A percentile compares a stretch with the other conserved stretches of the same genome.
Conservation (phyloP, 352 stramenopile species). For the Globisporangium apiculatum region DNA sequence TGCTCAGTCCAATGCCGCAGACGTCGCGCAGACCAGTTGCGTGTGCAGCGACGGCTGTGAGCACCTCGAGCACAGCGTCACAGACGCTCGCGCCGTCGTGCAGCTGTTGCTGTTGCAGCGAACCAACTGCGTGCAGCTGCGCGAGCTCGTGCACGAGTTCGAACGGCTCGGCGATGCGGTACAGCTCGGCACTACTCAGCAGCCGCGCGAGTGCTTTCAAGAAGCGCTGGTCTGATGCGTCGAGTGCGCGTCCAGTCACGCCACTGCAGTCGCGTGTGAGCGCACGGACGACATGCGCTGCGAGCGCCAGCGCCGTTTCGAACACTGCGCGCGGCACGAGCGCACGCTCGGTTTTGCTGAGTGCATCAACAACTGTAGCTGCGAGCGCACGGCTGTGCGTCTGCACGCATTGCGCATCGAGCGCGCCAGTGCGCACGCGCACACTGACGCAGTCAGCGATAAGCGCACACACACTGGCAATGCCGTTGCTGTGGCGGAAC, state of each 20-base stretch:
- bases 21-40: neutral
- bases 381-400: conserved; percentile 1
- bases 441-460: conserved; percentile 15
- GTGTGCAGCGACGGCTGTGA: neutral
- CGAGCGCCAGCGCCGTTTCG: neutral
- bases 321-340: neutral
- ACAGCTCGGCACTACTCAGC: neutral
- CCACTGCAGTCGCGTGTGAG: neutral
- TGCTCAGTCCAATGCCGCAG: neutral
- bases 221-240: neutral
- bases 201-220: conserved; percentile 4
- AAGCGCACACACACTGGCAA: conserved; percentile 13
- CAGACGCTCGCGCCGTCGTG: neutral
- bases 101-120: neutral
- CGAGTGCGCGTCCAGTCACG: neutral
- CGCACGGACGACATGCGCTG: neutral
- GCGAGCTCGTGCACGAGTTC: conserved; percentile 4
- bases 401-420: conserved; percentile 2
- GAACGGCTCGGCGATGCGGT: neutral
- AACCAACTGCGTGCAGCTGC: conserved; percentile 1
- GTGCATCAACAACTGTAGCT: conserved; percentile 1
- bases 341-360: neutral
- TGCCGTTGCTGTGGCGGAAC: conserved; percentile 23
- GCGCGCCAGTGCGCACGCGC: conserved; percentile 3
- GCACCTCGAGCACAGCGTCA: neutral